Conservation (phyloP, 768 basidiomycete genomes). For the Pulveroboletus ravenelii region DNA sequence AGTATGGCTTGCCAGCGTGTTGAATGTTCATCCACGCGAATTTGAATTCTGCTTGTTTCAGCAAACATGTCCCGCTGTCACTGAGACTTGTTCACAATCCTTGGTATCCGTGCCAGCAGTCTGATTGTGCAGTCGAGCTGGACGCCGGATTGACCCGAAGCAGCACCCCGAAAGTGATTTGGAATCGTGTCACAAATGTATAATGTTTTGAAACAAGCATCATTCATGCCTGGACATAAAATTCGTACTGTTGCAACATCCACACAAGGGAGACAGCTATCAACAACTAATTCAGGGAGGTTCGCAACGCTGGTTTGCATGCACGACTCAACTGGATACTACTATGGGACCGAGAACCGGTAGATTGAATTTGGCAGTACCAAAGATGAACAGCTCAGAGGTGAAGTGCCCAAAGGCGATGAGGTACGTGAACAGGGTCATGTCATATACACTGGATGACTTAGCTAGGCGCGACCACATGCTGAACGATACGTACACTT, state of each 20-base stretch:
- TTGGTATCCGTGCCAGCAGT: neutral
- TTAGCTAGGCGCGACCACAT: slow-evolving; percentile 4
- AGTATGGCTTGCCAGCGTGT: neutral
- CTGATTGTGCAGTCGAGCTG: neutral
- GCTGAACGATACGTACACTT: slow-evolving; percentile 50
- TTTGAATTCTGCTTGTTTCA: slow-evolving; percentile 11
- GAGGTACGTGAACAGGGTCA: slow-evolving; percentile 82
- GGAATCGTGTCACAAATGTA: neutral
- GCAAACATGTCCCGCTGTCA: slow-evolving; percentile 3
- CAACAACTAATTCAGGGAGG: slow-evolving; percentile 10
- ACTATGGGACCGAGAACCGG: slow-evolving; percentile 71
- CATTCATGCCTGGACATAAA: slow-evolving; percentile 53
- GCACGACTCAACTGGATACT: slow-evolving; percentile 65
- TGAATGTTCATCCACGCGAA: neutral
- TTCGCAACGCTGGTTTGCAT: slow-evolving; percentile 29
- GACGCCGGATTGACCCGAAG: slow-evolving; percentile 12
- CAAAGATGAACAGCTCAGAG: slow-evolving; percentile 80
- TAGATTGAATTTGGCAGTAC: slow-evolving; percentile 57
- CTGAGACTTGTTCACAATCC: neutral
- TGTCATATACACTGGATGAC: slow-evolving; percentile 72
- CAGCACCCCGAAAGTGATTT: neutral
- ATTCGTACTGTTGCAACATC: slow-evolving; percentile 83
- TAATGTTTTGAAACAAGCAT: neutral
- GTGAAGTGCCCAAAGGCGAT: slow-evolving; percentile 88
- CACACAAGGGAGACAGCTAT: slow-evolving; percentile 68